phyloP scores from a whole-genome alignment of 495 filamentous ascomycete species.

The Aspergillus bridgeri region DNA sequence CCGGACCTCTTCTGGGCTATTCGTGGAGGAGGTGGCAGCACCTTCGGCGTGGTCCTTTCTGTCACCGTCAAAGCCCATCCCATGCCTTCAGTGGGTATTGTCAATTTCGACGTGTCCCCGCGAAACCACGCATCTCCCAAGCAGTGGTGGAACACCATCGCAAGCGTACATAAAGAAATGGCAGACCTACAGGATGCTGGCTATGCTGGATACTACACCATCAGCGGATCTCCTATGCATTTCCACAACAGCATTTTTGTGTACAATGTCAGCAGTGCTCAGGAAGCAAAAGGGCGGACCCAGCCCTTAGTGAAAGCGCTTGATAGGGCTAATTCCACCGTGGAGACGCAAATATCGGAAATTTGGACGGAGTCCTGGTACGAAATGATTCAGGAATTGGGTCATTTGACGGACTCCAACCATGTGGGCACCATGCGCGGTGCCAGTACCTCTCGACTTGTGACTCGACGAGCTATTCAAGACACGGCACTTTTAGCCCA shows the following conservation, averaged over 20 bases:
- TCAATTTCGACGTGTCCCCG: not conserved
- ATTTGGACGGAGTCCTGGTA: not conserved
- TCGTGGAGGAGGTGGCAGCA: slow-evolving; percentile 50
- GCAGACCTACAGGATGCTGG: slow-evolving; percentile 7
- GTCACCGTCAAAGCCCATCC: slow-evolving; percentile 22
- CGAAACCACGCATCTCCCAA: not conserved
- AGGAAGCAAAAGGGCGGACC: too few relatives aligned
- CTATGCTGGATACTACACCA: slow-evolving; percentile 9
- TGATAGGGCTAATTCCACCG: too few relatives aligned
- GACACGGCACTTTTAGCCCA: not conserved
- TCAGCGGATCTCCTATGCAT: not conserved
- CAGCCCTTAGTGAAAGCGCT: too few relatives aligned
- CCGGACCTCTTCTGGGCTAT: slow-evolving; percentile 47
- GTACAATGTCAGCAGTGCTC: too few relatives aligned
- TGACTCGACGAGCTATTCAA: not conserved
- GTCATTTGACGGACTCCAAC: not conserved
- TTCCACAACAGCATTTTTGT: too few relatives aligned
- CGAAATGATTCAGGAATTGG: not conserved
- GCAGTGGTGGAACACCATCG: slow-evolving; percentile 4
- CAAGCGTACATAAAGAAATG: not conserved
- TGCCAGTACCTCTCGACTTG: slow-evolving; percentile 1
- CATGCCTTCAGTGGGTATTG: not conserved
- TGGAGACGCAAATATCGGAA: not conserved
- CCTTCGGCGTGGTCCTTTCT: slow-evolving; percentile 44
- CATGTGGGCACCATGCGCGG: not conserved